Conservation (phyloP, 768 basidiomycete genomes). For the Pisolithus microcarpus region DNA sequence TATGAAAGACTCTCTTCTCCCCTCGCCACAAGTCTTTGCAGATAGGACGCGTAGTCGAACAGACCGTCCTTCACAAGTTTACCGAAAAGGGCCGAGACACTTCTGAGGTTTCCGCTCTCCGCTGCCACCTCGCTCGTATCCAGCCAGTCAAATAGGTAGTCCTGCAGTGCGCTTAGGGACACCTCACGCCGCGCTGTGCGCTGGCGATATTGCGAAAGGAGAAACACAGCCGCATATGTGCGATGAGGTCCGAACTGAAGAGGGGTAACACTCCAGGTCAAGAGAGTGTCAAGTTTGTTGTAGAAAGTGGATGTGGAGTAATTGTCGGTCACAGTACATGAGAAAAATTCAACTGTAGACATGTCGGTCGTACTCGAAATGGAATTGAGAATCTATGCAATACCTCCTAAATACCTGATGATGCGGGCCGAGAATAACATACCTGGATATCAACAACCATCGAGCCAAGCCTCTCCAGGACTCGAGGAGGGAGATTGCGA, state of each 20-base stretch:
- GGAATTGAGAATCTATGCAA: slow-evolving; percentile 61
- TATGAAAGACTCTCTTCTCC: slow-evolving; percentile 57
- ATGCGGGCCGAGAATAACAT: not conserved
- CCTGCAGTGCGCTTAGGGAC: slow-evolving; percentile 59
- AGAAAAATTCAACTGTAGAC: slow-evolving; percentile 50
- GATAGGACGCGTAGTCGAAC: slow-evolving; percentile 69
- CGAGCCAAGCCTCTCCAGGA: slow-evolving; percentile 51
- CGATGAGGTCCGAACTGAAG: slow-evolving; percentile 80
- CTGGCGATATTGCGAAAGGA: slow-evolving; percentile 58
- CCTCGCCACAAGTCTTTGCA: slow-evolving; percentile 75
- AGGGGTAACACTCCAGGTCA: slow-evolving; percentile 77
- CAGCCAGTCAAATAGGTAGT: slow-evolving; percentile 76
- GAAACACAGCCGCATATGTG: slow-evolving; percentile 64
- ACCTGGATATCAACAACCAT: slow-evolving; percentile 52
- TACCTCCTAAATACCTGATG: not conserved
- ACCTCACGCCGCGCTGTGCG: slow-evolving; percentile 58
- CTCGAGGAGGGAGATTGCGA: slow-evolving; percentile 54
- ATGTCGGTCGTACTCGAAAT: slow-evolving; percentile 63
- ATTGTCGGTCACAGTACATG: slow-evolving; percentile 28
- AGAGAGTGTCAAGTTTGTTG: slow-evolving; percentile 65
- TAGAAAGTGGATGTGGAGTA: slow-evolving; percentile 41
- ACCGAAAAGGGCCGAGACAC: slow-evolving; percentile 64
- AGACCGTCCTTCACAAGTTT: slow-evolving; percentile 62
- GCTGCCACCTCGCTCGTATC: slow-evolving; percentile 58
- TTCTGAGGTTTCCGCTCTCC: slow-evolving; percentile 45